Evolutionary conservation across 805 yeast species (phyloP), one percentile per base, ranked within the genome.

Genomic region (Scheffersomyces stipitis): DNA sequence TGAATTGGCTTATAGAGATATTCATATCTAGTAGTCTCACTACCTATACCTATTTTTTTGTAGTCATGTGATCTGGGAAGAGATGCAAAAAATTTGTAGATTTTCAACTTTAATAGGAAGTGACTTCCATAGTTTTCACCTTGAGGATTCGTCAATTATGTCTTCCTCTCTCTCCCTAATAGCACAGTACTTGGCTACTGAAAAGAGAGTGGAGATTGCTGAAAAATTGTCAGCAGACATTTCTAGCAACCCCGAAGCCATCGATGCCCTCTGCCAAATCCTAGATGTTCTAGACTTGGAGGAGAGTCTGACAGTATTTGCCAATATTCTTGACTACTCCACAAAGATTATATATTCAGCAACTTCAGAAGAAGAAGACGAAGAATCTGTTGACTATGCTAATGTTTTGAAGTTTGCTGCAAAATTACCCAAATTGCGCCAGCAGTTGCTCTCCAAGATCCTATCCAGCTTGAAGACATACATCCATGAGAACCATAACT

Each of bases 191-290:
- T 48, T 64, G 40, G 46, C 60, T 36, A 22, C 41, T 1, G 37
- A 30, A 3, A 48, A 50, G 22, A 48, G 52, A 35, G 36, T 34
- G 6, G 58, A 48, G 18, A 40, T 63, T 18, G 59, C 56, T 3
- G 30, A 42, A 4, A 43, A 38, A 9, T 39, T 61, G 13, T 47
- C 61, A 1, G 17, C 33, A 9, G 42, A 42, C 10, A 40, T 60
- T 10, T 30, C 31, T 3, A 39, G 38, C 15, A 33, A 41, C 15
- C 38, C 45, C 3, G 58, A 49, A 3, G 47, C 49, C 28, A 34
- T 54, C 3, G 36, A 28, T 4, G 49, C 53, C 10, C 48, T 64
- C 26, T 51, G 52, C 42, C 67, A 62, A 18, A 40, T 62, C 7
- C 34, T 60, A 13, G 55, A 52, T 12, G 54, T 44, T 5, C 44